Evolutionary conservation across 441 rosid genomes (phyloP).

Genomic region (Metrosideros polymorpha): DNA sequence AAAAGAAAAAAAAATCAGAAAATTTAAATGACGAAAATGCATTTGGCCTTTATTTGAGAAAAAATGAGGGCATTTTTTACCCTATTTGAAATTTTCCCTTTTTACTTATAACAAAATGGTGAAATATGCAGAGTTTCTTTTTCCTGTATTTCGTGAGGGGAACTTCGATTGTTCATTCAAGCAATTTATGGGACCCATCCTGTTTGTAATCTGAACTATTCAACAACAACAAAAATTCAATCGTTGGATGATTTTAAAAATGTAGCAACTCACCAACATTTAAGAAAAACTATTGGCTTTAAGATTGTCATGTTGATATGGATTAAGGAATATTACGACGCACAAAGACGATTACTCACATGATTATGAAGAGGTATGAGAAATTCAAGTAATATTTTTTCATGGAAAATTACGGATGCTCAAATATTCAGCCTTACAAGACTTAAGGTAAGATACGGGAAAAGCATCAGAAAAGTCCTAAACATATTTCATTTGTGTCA

Average conservation of each 20-base stretch:
- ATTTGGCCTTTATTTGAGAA: no score
- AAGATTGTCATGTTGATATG: not conserved
- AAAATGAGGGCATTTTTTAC: no score
- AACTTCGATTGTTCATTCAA: no score
- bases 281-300: fast-evolving
- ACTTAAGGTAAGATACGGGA: not conserved
- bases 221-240: no score
- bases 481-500: no score
- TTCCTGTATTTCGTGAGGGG: not conserved
- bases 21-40: no score
- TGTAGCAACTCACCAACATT: not conserved
- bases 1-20: no score
- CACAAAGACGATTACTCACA: not conserved
- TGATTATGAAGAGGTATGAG: not conserved
- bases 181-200: no score
- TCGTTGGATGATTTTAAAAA: not conserved
- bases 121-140: not conserved
- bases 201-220: no score
- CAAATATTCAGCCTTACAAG: not conserved
- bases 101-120: not conserved
- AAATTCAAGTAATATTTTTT: not conserved
- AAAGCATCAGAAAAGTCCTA: no score
- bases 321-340: not conserved
- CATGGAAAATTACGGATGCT: not conserved
- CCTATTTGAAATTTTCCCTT: no score